Evolutionary conservation across 306 rosid species (phyloP).

Genomic region (Cucumis hystrix): DNA sequence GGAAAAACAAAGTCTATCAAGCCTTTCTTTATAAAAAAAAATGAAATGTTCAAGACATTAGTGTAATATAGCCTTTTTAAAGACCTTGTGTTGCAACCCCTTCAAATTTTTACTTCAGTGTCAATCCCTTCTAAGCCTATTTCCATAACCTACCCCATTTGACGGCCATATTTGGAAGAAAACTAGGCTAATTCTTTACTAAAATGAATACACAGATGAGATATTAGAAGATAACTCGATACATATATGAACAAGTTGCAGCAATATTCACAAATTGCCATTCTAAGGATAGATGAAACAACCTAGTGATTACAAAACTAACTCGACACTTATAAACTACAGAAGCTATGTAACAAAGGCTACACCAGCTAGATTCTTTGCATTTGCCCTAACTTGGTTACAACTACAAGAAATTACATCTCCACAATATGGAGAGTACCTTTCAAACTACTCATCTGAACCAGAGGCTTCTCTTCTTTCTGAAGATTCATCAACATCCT

Average conservation of each 20-base stretch:
- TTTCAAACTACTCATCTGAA: slow-evolving; percentile 54
- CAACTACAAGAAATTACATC: background rate
- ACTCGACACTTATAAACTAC: background rate
- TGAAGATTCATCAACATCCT: slow-evolving; percentile 35
- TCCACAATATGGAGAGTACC: slow-evolving; percentile 10
- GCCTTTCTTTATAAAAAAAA: no score
- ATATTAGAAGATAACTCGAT: background rate
- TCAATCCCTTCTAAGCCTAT: background rate
- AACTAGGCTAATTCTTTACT: background rate
- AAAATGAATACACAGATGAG: background rate
- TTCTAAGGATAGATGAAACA: background rate
- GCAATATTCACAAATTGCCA: background rate
- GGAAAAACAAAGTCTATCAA: no score
- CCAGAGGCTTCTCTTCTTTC: slow-evolving; percentile 56
- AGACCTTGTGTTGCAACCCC: no score
- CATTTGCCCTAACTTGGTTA: background rate
- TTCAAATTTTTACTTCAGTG: background rate
- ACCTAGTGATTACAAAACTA: background rate
- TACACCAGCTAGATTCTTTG: background rate
- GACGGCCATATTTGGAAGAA: background rate
- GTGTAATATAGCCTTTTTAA: no score
- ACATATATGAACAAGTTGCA: background rate
- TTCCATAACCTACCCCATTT: background rate
- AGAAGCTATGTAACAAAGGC: background rate
- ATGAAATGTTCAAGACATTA: no score